Conservation (phyloP, 176 grass and related monocot genomes). For the Rhynchospora pubera region DNA sequence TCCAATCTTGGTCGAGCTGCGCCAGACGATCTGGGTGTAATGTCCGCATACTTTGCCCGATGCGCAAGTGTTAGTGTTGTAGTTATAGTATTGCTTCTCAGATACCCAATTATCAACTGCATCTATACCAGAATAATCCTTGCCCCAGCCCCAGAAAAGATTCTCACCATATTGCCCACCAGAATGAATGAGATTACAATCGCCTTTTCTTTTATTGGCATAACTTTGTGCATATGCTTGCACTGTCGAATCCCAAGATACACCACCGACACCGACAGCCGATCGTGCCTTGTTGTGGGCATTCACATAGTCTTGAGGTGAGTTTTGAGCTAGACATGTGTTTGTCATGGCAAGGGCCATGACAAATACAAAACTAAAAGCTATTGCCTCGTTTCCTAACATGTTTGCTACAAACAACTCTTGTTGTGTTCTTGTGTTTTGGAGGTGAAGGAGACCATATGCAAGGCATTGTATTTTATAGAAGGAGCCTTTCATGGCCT, state of each 20-base stretch:
- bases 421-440: neutral
- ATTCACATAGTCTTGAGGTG: neutral
- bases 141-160: neutral
- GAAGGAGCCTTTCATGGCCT: neutral
- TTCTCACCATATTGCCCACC: neutral
- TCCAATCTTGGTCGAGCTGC: neutral
- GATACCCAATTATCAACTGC: neutral
- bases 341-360: neutral
- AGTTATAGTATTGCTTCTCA: slow-evolving; percentile 2
- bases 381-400: neutral
- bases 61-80: neutral
- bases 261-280: neutral
- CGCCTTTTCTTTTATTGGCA: neutral
- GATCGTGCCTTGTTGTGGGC: neutral
- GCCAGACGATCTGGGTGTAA: neutral
- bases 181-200: neutral
- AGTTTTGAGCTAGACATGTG: neutral
- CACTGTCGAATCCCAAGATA: neutral
- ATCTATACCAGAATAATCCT: neutral
- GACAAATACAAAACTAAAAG: neutral
- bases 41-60: neutral
- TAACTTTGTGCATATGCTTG: neutral
- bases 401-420: neutral
- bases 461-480: neutral
- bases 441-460: neutral